Base-by-base conservation (phyloP, 2,329 filamentous ascomycete genomes). In the Colletotrichum aenigma region DNA sequence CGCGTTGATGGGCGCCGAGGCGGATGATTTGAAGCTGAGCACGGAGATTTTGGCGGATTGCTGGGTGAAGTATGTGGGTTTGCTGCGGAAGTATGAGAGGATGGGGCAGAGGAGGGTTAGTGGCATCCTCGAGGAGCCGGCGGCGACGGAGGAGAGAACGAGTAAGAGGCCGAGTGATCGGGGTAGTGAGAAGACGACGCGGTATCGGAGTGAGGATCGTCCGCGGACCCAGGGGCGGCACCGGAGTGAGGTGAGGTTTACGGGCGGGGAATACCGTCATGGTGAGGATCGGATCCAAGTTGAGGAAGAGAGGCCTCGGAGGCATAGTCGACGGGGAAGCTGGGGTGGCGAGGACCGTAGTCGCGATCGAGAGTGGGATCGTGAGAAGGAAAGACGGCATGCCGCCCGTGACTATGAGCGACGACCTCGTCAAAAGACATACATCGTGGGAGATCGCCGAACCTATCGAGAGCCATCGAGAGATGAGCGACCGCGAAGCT, bases 71-170 rank as follows among this genome's bases (percentile, higher is more conserved):
- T 74, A 76, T 7, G 64, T 76, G 6, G 74, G 56, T 7, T 21
- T 76, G 34, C 15, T 76, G 64, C 48, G 74, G 48, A 74, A 52
- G 70, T 76, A 74, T n/a, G 74, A 76, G 48, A 16, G 4, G 16
- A 18, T 69, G 8, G 74, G 74, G 15, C 56, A 76, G 43, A 55
- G 74, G 32, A 68, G 74, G 34, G 70, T 76, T 10, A 26, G 70
- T 3, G 74, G 74, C 1, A 30, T 76, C 2, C 16, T 74, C 4
- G 74, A 74, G 28, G 58, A 65, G 58, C 36, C 55, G 55, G 16
- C 13, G 48, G 48, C 21, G 34, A 55, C n/a, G 43, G 43, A 64
- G 10, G 9, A 70, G 52, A 7, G n/a, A n/a, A 6, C 12, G 52
- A 13, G 4, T 16, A 13, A 16, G 43, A 52, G 43, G 28, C 0